These are phyloP conservation scores for Pseudogymnoascus sp. DNA, from an alignment of 2,329 filamentous ascomycete genomes.

Conservation along the genomic window DNA sequence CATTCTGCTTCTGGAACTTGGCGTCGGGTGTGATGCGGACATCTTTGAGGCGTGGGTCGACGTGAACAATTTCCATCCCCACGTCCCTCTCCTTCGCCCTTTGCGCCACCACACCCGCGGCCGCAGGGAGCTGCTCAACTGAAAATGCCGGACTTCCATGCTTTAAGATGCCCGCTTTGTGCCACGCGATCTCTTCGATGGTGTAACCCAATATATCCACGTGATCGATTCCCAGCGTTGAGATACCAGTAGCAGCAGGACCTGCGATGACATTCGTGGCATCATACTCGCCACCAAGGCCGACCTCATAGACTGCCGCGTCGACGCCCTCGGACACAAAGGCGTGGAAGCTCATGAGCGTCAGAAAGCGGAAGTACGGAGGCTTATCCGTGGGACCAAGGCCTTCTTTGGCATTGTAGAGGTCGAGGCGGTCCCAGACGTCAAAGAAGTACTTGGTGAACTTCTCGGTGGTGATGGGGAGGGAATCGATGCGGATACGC, in stretches of 20 bases:
- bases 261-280: slow-evolving; percentile 57
- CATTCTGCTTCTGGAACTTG: slow-evolving; percentile 50
- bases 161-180: slow-evolving; percentile 67
- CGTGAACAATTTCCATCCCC: slow-evolving; percentile 29
- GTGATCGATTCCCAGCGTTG: slow-evolving; percentile 62
- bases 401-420: background rate
- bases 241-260: slow-evolving; percentile 53
- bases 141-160: slow-evolving; percentile 49
- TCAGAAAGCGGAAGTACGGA: slow-evolving; percentile 54
- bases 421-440: slow-evolving; percentile 54
- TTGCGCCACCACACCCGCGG: slow-evolving; percentile 37
- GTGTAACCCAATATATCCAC: slow-evolving; percentile 54
- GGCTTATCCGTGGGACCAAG: slow-evolving; percentile 31
- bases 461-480: slow-evolving; percentile 55
- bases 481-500: slow-evolving; percentile 71
- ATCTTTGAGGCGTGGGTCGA: slow-evolving; percentile 26
- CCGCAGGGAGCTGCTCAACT: slow-evolving; percentile 41
- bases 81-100: slow-evolving; percentile 34
- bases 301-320: slow-evolving; percentile 56
- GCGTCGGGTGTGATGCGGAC: slow-evolving; percentile 36
- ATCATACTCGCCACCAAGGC: slow-evolving; percentile 60
- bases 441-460: slow-evolving; percentile 79
- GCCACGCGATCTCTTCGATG: slow-evolving; percentile 61
- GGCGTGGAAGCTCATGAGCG: slow-evolving; percentile 58
- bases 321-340: slow-evolving; percentile 57